phyloP scores from a whole-genome alignment of 2,329 filamentous ascomycete species.

The Nemania diffusa region DNA sequence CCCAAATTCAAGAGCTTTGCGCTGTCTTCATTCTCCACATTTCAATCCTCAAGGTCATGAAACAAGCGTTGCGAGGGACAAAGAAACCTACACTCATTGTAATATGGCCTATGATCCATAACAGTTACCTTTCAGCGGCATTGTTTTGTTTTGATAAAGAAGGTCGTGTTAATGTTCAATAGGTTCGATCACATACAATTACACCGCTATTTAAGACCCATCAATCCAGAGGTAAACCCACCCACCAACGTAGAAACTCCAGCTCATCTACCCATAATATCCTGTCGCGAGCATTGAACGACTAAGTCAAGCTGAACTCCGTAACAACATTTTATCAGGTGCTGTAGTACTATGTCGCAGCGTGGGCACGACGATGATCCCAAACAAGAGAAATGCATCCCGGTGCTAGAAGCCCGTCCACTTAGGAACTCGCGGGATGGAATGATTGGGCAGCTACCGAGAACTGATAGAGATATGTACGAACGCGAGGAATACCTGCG shows the following conservation, averaged over 20 bases:
- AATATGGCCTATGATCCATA: neutral
- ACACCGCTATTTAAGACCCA: slow-evolving; percentile 7
- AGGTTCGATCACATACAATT: slow-evolving; percentile 16
- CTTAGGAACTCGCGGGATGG: neutral
- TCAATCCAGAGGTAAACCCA: neutral
- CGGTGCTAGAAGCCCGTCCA: slow-evolving; percentile 12
- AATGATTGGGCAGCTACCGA: neutral
- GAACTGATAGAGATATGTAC: slow-evolving; percentile 12
- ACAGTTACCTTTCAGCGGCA: neutral
- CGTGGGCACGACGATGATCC: neutral
- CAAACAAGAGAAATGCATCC: slow-evolving; percentile 2
- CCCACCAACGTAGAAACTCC: neutral
- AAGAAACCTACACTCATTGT: slow-evolving; percentile 6
- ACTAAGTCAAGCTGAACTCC: neutral
- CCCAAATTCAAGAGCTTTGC: neutral
- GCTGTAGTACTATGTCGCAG: neutral
- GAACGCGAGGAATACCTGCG: slow-evolving; percentile 30
- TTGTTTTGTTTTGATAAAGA: slow-evolving; percentile 26
- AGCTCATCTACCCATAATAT: neutral
- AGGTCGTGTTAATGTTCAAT: neutral
- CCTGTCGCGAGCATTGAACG: neutral
- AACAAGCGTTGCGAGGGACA: slow-evolving; percentile 2
- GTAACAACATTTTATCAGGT: neutral
- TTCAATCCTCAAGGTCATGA: neutral
- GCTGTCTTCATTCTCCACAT: neutral